Percentiles rank a stretch among this genome's conserved stretches.
These are phyloP conservation scores for Cymodocea nodosa DNA, from an alignment of 116 monocot genomes.

Conservation along the genomic window DNA sequence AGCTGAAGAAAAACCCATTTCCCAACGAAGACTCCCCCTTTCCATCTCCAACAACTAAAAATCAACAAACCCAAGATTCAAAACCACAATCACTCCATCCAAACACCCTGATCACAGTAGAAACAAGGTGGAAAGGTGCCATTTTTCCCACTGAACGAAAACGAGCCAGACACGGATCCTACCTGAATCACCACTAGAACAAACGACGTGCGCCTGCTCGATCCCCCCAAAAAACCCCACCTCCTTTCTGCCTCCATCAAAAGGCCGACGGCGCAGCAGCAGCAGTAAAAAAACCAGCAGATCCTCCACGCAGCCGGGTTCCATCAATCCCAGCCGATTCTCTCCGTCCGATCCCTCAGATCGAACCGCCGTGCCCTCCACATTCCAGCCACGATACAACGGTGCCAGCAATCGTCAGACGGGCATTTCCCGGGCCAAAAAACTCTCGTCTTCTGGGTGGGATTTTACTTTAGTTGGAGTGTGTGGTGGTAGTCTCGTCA, in stretches of 20 bases:
- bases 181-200: slow-evolving; percentile 3
- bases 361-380: neutral
- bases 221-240: neutral
- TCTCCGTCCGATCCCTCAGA: slow-evolving; percentile 5
- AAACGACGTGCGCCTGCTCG: neutral
- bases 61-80: neutral
- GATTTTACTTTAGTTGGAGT: no score
- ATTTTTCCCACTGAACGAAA: neutral
- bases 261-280: neutral
- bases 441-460: no score
- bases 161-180: no score
- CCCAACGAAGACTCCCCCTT: neutral
- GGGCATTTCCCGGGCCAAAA: no score
- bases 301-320: neutral
- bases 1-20: neutral
- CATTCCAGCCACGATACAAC: neutral
- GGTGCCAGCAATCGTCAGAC: no score
- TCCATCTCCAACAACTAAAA: neutral
- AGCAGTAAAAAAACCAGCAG: neutral
- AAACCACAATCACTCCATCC: neutral
- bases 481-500: no score
- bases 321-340: neutral
- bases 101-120: neutral
- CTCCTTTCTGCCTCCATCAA: slow-evolving; percentile 1
- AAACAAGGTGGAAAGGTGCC: neutral